Conservation (phyloP, 306 rosid species). For the Malus domestica region DNA sequence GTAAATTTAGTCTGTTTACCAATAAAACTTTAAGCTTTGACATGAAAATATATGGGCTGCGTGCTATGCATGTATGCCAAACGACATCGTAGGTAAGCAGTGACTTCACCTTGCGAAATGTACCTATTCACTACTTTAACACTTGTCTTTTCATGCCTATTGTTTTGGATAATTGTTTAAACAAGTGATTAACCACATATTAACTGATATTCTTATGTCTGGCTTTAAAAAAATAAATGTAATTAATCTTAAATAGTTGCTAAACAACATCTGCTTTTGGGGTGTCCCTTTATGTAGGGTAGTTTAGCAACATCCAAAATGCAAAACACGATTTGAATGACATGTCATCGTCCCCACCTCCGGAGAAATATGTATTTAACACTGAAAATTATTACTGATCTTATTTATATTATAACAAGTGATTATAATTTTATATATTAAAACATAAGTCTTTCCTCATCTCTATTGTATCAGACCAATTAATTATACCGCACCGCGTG, state of each 20-base stretch:
- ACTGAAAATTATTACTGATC: too few species aligned
- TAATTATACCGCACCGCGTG: background rate
- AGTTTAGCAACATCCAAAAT: background rate
- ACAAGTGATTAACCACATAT: background rate
- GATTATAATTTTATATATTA: too few species aligned
- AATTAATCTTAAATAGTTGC: background rate
- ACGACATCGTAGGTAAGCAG: conserved; percentile 17
- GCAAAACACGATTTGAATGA: background rate
- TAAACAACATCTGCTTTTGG: background rate
- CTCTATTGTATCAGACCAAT: too few species aligned
- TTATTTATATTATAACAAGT: too few species aligned
- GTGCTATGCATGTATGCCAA: background rate
- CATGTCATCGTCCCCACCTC: background rate
- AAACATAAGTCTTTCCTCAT: too few species aligned
- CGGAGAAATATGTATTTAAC: background rate
- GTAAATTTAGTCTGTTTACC: background rate
- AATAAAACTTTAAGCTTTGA: background rate
- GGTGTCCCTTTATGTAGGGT: background rate
- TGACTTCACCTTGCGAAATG: conserved; percentile 23
- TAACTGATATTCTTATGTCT: background rate
- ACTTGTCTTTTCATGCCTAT: background rate
- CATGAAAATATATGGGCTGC: background rate
- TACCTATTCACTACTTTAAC: background rate
- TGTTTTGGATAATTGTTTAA: background rate
- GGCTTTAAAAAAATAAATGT: background rate